These are phyloP conservation scores for Trypanosoma brucei DNA, from an alignment of 208 protist species.

Conservation along the genomic window DNA sequence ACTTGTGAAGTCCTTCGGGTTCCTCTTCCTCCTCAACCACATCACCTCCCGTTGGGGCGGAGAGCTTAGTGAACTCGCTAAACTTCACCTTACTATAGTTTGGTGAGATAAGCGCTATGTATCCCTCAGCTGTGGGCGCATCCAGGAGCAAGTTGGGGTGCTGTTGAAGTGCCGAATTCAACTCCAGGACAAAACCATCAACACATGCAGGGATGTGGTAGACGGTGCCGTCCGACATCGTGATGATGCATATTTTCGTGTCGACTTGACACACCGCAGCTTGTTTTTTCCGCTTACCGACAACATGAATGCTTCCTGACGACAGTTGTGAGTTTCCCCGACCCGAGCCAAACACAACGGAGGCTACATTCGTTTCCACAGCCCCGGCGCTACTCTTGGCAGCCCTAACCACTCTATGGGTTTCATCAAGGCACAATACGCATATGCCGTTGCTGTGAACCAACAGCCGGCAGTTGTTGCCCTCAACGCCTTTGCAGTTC, in stretches of 20 bases:
- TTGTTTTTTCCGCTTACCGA: slow-evolving; percentile 85
- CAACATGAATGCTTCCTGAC: slow-evolving; percentile 47
- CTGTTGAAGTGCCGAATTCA: slow-evolving; percentile 56
- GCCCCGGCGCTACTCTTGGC: too few species aligned
- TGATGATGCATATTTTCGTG: slow-evolving; percentile 68
- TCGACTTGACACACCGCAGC: slow-evolving; percentile 74
- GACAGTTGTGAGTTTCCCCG: slow-evolving; percentile 42
- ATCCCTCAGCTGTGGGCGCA: slow-evolving; percentile 66
- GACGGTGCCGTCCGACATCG: slow-evolving; percentile 34
- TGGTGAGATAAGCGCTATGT: slow-evolving; percentile 72
- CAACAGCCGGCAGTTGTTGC: slow-evolving; percentile 72
- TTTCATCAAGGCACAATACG: slow-evolving; percentile 72
- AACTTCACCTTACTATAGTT: slow-evolving; percentile 46
- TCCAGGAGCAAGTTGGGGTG: slow-evolving; percentile 47
- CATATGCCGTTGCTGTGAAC: slow-evolving; percentile 85
- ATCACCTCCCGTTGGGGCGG: slow-evolving; percentile 66
- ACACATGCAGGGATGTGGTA: slow-evolving; percentile 72
- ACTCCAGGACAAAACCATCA: slow-evolving; percentile 77
- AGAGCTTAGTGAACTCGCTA: slow-evolving; percentile 44
- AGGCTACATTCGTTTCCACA: slow-evolving; percentile 4
- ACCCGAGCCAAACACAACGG: slow-evolving; percentile 40
- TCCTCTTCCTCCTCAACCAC: slow-evolving; percentile 37
- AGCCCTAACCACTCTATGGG: slow-evolving; percentile 35
- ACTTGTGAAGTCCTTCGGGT: slow-evolving; percentile 5
- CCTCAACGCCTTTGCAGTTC: slow-evolving; percentile 55